Base-by-base conservation (phyloP, 2,329 filamentous ascomycete genomes). In the Tolypocladium sp. region DNA sequence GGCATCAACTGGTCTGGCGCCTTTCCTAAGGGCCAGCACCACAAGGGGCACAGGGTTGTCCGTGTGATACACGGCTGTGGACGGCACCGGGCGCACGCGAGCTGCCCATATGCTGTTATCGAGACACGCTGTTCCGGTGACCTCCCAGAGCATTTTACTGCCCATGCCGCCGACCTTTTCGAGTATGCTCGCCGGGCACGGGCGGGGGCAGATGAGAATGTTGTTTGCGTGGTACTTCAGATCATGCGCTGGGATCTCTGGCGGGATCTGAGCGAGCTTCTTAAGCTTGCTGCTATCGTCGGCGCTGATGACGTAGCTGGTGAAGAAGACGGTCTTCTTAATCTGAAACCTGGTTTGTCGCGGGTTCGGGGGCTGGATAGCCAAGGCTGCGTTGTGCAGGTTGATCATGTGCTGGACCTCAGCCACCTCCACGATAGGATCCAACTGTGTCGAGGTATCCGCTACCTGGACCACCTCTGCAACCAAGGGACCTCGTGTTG, bases 391-490 rank as follows among this genome's bases (percentile, higher is more conserved):
- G 71, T 97, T 99, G 77, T 97, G 93, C 25, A 83, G 79, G 70
- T 96, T 93, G 74, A 97, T 88, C 79, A 97, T 88, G 64, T 88
- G 87, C 74, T 97, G 92, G 17, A 97, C 85, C 71, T 93, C 88
- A 20, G 89, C 87, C 41, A 92, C 83, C 75, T 97, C 92, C 22
- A 83, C 79, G 40, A 92, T 82, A 1, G 92, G 91, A 64, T 94
- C 86, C 40, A 97, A 82, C 56, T 80, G 85, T 7, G 84, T 89
- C 35, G 85, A 84, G 60, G 84, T 81, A 70, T 97, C 92, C 3
- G 86, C 82, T 17, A 99, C 92, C 69, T 93, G 91, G 27, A 97
- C 82, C 25, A 97, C 92, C 70, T 96, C 91, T 40, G 88, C 86
- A 10, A 72, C 77, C 62, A 97, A 86, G 0, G 88, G 82, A 9